Percentiles rank a stretch among this genome's conserved stretches.
These are phyloP conservation scores for Fusarium stilboides DNA, from an alignment of 2,329 filamentous ascomycete genomes.

Conservation along the genomic window DNA sequence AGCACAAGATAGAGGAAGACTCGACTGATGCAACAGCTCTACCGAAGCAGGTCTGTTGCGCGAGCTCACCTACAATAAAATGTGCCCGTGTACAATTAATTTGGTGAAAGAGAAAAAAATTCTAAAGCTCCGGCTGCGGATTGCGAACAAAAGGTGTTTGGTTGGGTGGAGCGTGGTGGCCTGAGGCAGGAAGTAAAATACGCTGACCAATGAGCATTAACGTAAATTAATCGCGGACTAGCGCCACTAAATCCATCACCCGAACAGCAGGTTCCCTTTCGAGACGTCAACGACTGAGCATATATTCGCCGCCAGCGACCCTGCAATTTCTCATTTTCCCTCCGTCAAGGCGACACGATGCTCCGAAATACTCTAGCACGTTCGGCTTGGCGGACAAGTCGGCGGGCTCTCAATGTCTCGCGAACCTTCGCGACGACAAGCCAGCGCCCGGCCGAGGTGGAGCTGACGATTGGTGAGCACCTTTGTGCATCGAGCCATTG, in stretches of 20 bases:
- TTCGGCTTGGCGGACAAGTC: constrained; percentile 77
- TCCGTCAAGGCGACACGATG: constrained; percentile 76
- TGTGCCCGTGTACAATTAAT: constrained; percentile 76
- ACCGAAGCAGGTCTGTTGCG: constrained; percentile 58
- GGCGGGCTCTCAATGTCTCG: constrained; percentile 72
- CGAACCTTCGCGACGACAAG: constrained; percentile 87
- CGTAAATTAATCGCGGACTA: constrained; percentile 63
- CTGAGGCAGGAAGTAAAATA: constrained; percentile 56
- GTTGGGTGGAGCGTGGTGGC: constrained; percentile 39
- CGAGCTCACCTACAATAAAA: constrained; percentile 82
- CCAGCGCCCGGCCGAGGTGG: constrained; percentile 89
- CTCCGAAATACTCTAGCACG: constrained; percentile 77
- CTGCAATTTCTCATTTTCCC: constrained; percentile 58
- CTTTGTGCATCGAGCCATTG: constrained; percentile 52
- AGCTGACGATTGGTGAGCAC: constrained; percentile 88
- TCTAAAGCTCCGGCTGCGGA: constrained; percentile 40
- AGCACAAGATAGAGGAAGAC: constrained; percentile 82
- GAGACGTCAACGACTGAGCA: constrained; percentile 60
- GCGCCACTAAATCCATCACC: constrained; percentile 58
- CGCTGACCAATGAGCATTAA: constrained; percentile 59
- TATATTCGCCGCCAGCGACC: constrained; percentile 55
- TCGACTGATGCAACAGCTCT: constrained; percentile 66
- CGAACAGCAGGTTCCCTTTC: constrained; percentile 57
- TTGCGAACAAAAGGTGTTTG: constrained; percentile 35
- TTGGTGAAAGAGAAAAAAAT: constrained; percentile 59